Base-by-base conservation (phyloP, 768 basidiomycete species). In the Russula sp. region DNA sequence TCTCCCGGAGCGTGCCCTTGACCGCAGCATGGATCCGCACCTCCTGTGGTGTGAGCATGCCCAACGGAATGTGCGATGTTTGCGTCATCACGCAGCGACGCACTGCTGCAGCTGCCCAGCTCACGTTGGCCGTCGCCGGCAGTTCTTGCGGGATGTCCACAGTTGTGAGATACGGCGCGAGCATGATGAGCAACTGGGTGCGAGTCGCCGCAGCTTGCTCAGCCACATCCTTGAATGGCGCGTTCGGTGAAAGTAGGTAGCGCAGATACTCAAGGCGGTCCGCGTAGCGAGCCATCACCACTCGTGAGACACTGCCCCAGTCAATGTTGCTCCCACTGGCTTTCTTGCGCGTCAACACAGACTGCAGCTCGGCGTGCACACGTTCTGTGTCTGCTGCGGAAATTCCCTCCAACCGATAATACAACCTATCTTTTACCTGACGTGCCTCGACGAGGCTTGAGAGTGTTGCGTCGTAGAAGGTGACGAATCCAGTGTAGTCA, bases 391-490 rank as follows among this genome's bases (percentile, higher is more conserved):
- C 78, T 64, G 53, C 0, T 57, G 14, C 5, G 10, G 63, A 69
- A 59, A 79, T 75, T 3, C 68, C 69, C n/a, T 68, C 63, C 16
- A 77, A 48, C 9, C 75, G 72, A 57, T 79, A 75, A 25, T 73
- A 64, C 66, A 73, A 70, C 9, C 78, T 68, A 25, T 74, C 69
- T 56, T 73, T 66, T 5, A 68, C 71, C 1, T 66, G 54, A 1
- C 78, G 71, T 6, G 65, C 59, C 0, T 47, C 61, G 42, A 75
- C 70, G 13, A 81, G 71, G 55, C 73, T 75, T 1, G 75, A 74
- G 7, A 76, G 69, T 0, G 55, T 56, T 2, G 70, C 70, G 62
- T 81, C 79, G 63, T 79, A 81, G 58, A 81, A 76, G 0, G 79
- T 77, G 18, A 80, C 64, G 14, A 77, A 59, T 14, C 76, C 71